Percentiles rank a stretch among this genome's conserved stretches.
Evolutionary conservation across 805 yeast species (phyloP).

Genomic region (Candida schatavii): DNA sequence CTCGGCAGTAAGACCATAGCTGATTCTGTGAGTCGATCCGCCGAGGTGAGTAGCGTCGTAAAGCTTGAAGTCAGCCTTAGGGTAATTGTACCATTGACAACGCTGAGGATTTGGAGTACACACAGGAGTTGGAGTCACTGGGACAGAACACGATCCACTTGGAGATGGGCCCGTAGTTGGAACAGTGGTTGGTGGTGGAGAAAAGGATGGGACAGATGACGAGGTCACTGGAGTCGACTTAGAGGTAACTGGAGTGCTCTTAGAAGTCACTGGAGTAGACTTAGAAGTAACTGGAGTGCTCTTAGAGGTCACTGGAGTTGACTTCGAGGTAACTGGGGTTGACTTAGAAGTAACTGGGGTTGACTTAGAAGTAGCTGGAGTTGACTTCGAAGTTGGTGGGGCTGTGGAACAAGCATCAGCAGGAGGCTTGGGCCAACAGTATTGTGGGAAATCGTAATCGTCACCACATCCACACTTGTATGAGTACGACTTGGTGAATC

Average conservation of each 20-base stretch:
- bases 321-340: background rate
- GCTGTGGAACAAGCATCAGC: background rate
- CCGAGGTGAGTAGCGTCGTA: background rate
- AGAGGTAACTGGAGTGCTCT: background rate
- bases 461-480: conserved; percentile 3
- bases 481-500: background rate
- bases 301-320: background rate
- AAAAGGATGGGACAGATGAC: background rate
- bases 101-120: conserved; percentile 1
- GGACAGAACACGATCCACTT: background rate
- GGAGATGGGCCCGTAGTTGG: conserved; percentile 3
- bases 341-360: background rate
- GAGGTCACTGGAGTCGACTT: background rate
- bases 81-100: conserved; percentile 1
- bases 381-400: background rate
- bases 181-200: background rate
- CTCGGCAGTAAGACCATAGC: background rate
- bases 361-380: background rate
- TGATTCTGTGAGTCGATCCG: background rate
- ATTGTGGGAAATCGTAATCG: conserved; percentile 2
- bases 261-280: background rate
- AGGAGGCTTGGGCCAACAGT: conserved; percentile 4
- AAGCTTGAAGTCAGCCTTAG: background rate
- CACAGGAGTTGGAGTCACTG: conserved; percentile 1
- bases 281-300: background rate